Conservation (phyloP, 176 grass and related monocot species). For the Oryza coarctata region DNA sequence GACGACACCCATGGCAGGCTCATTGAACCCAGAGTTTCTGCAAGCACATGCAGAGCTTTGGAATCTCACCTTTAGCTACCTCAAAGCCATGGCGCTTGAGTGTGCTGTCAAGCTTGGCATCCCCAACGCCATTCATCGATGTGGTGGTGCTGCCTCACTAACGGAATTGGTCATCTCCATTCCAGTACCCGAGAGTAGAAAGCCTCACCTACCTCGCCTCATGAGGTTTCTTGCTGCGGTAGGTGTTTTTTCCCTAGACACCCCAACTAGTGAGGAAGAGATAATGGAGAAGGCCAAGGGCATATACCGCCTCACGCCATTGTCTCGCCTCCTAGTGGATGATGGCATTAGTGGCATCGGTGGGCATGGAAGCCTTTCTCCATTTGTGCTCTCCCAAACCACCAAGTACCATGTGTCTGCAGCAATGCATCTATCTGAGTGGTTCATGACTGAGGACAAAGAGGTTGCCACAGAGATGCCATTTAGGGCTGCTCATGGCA, state of each 20-base stretch:
- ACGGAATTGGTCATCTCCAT: not conserved
- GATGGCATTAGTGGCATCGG: not conserved
- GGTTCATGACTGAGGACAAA: constrained; percentile 31
- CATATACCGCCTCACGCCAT: constrained; percentile 37
- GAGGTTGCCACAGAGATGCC: not conserved
- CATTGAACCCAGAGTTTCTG: not conserved
- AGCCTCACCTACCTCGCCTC: constrained; percentile 35
- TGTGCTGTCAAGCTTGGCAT: not conserved
- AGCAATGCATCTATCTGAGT: constrained; percentile 6
- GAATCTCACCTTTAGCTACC: not conserved
- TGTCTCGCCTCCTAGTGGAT: constrained; percentile 30
- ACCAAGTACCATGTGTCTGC: not conserved
- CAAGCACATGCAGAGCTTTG: not conserved
- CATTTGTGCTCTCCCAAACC: constrained; percentile 14
- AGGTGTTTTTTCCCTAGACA: not conserved
- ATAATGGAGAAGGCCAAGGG: not conserved
- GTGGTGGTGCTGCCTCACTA: not conserved
- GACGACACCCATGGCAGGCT: not conserved
- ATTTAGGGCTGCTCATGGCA: not conserved
- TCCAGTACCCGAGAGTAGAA: not conserved
- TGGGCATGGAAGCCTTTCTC: not conserved
- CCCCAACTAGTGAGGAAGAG: not conserved
- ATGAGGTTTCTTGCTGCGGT: constrained; percentile 35
- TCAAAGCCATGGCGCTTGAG: not conserved
- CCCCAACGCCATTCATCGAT: not conserved